phyloP scores from a whole-genome alignment of 768 basidiomycete genomes.

The Kwoniella botswanensis region DNA sequence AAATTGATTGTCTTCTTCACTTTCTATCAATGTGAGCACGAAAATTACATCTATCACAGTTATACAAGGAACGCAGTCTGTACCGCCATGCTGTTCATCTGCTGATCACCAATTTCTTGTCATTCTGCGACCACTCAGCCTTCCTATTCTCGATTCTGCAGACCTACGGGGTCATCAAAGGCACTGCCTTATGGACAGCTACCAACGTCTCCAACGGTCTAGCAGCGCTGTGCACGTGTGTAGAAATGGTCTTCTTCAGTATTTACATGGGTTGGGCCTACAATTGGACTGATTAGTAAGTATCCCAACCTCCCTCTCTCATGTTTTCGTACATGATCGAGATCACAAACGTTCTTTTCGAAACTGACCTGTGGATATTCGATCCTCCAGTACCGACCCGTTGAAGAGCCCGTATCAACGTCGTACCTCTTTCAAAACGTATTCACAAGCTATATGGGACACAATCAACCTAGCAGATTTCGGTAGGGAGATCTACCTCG shows the following conservation, averaged over 20 bases:
- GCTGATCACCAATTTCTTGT: background rate
- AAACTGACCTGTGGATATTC: too few species aligned
- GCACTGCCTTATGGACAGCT: slow-evolving; percentile 78
- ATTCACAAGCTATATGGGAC: slow-evolving; percentile 47
- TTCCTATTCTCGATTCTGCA: slow-evolving; percentile 70
- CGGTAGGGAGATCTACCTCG: slow-evolving; percentile 67
- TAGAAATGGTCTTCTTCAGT: slow-evolving; percentile 67
- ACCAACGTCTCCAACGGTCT: slow-evolving; percentile 85
- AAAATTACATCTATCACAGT: slow-evolving; percentile 59
- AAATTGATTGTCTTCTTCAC: slow-evolving; percentile 82
- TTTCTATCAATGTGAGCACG: slow-evolving; percentile 79
- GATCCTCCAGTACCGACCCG: slow-evolving; percentile 20
- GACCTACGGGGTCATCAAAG: slow-evolving; percentile 69
- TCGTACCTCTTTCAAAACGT: slow-evolving; percentile 34
- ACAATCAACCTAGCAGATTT: slow-evolving; percentile 64
- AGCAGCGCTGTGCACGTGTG: slow-evolving; percentile 77
- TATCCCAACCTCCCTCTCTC: background rate
- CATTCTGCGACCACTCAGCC: background rate
- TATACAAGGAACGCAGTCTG: background rate
- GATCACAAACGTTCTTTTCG: too few species aligned
- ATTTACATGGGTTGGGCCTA: slow-evolving; percentile 72
- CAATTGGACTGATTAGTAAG: slow-evolving; percentile 68
- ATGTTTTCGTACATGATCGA: too few species aligned
- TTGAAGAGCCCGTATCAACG: slow-evolving; percentile 31
- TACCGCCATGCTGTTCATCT: background rate